Base-by-base conservation (phyloP, 352 stramenopile species). In the Phytophthora brassicae region DNA sequence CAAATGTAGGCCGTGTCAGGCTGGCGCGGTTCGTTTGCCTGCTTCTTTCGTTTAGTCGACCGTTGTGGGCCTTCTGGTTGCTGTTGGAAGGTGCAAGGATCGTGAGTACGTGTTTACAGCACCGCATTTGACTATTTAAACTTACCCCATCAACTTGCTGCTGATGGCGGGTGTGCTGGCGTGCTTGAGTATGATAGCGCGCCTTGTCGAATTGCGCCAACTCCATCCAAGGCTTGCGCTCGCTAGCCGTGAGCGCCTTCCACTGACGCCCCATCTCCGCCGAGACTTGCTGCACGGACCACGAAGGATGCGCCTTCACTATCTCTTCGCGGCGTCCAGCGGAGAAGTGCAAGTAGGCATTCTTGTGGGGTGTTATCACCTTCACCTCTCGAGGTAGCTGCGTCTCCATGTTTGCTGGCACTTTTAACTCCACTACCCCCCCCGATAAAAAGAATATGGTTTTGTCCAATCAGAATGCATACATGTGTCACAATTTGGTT, bases 1-100 rank as follows among this genome's bases (percentile, higher is more conserved):
- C 71, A 89, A 46, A 81, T 87, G 45, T 89, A 89, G 3, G 79
- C 75, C 14, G 79, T 86, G 45, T 89, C 77, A 4, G 77, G 77
- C 35, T 79, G 77, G 11, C 76, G 75, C 13, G 77, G 77, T 29
- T 84, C 61, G 48, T 75, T 76, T 16, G 58, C 44, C 12, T 65
- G 48, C 50, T 84, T 84, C 57, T 68, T 72, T 14, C 68, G 68
- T 57, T 74, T 77, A 28, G 53, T 47, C 5, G 66, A 61, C 33
- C n/a, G 11, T 4, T 42, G 5, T n/a, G 60, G 26, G 16, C 55
- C 49, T 14, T 53, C 41, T 3, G 61, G 23, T 51, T 64, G 35
- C 45, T 70, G 20, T 8, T 31, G 6, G 9, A 48, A 17, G 31
- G 2, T 31, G 20, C 19, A 36, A 16, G 31, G 38, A 39, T 9